These are phyloP conservation scores for Beauveria rudraprayagi DNA, from an alignment of 2,329 filamentous ascomycete genomes.

Conservation along the genomic window DNA sequence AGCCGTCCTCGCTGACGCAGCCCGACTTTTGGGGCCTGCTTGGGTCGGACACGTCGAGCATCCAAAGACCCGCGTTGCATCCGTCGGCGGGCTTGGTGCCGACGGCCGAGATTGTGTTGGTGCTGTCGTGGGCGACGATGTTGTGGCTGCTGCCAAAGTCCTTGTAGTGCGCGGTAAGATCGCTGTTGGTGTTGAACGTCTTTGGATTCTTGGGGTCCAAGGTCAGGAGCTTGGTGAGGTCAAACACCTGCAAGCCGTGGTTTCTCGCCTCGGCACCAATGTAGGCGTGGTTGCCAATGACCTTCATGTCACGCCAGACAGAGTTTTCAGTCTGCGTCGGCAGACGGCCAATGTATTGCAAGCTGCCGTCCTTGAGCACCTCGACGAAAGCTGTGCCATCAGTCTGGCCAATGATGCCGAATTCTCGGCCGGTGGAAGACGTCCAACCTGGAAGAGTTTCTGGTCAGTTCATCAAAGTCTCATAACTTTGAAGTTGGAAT, in stretches of 20 bases:
- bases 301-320: conserved; percentile 34
- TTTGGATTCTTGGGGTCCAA: conserved; percentile 30
- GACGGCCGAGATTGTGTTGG: conserved; percentile 35
- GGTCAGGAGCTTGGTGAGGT: conserved; percentile 45
- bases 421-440: conserved; percentile 31
- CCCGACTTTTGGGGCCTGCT: conserved; percentile 41
- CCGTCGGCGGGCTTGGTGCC: conserved; percentile 27
- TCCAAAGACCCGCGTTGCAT: conserved; percentile 43
- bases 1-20: conserved; percentile 41
- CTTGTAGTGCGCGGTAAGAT: conserved; percentile 27
- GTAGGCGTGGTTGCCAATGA: conserved; percentile 27
- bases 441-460: conserved; percentile 11
- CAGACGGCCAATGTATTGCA: conserved; percentile 37
- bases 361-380: conserved; percentile 31
- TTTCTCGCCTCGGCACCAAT: conserved; percentile 34
- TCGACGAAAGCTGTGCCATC: conserved; percentile 41
- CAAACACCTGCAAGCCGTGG: conserved; percentile 56
- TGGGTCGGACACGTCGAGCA: conserved; percentile 46
- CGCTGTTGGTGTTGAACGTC: conserved; percentile 22
- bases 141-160: conserved; percentile 35
- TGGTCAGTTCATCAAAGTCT: background rate
- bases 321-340: conserved; percentile 30
- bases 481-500: no score
- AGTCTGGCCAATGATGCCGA: conserved; percentile 36
- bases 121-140: conserved; percentile 30